phyloP scores from a whole-genome alignment of 768 basidiomycete genomes.

The Pulveroboletus ravenelii region DNA sequence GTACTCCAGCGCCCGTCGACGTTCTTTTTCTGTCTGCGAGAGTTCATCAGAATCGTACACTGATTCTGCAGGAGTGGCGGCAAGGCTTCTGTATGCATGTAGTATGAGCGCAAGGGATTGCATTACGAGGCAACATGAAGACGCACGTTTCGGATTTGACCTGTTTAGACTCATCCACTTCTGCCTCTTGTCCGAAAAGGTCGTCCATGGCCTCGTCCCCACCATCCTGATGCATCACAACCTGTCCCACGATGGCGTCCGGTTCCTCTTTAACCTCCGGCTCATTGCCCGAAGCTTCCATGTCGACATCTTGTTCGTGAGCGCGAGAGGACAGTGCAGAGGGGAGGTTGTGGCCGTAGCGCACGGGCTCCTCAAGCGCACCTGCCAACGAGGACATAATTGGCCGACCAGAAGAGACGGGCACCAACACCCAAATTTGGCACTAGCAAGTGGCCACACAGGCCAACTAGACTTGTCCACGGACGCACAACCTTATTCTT shows the following conservation, averaged over 20 bases:
- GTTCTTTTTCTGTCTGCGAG: conserved; percentile 53
- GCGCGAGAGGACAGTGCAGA: conserved; percentile 3
- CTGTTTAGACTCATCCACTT: conserved; percentile 33
- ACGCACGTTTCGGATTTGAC: conserved; percentile 48
- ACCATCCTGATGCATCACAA: conserved; percentile 4
- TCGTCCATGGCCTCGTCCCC: conserved; percentile 66
- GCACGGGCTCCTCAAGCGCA: conserved; percentile 42
- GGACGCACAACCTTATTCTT: background rate
- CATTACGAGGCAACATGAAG: conserved; percentile 1
- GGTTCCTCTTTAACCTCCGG: conserved; percentile 17
- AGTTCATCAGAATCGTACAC: conserved; percentile 63
- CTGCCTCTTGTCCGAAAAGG: conserved; percentile 74
- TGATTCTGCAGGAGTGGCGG: conserved; percentile 37
- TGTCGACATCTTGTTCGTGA: conserved; percentile 38
- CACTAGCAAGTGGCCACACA: background rate
- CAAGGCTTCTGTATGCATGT: conserved; percentile 31
- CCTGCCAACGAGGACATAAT: conserved; percentile 59
- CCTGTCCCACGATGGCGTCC: conserved; percentile 16
- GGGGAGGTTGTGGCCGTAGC: conserved; percentile 17
- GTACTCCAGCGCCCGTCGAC: conserved; percentile 72
- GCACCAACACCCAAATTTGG: conserved; percentile 13
- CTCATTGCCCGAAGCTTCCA: conserved; percentile 27
- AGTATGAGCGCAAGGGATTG: conserved; percentile 17
- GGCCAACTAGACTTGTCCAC: background rate
- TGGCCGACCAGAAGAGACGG: background rate